Base-by-base conservation (phyloP, 2,329 filamentous ascomycete genomes). In the Sclerotinia spermophila region DNA sequence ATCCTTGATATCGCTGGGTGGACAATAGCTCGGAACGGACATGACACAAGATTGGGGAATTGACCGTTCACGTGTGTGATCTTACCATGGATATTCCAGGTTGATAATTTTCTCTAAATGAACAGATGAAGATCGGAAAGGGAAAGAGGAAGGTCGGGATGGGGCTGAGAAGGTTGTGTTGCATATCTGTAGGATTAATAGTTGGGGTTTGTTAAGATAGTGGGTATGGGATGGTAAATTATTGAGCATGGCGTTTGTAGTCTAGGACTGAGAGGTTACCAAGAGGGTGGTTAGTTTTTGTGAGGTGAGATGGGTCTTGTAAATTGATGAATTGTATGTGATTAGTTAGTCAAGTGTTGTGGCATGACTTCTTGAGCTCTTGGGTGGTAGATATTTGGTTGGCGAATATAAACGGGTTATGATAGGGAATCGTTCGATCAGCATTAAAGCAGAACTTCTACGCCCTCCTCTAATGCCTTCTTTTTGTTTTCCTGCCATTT, bases 401-500 rank as follows among this genome's bases (percentile, higher is more conserved):
- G 56, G 33, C 11, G 56, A 15, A 59, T 59, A 17, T 3, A 58
- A 58, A 59, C 13, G 56, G 11, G 56, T 59, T 38, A 42, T 11
- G 24, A n/a, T 6, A 27, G 11, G 24, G 35, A 35, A 19, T 51
- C 13, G 42, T 30, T 61, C 42, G 3, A 27, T 68, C n/a, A 70
- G n/a, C 64, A 35, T 27, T 77, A 75, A 61, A 79, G 69, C 58
- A 79, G 71, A 59, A 68, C 72, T 42, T 80, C 75, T 40, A 78
- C 78, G 19, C 81, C 80, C 42, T 79, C 67, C 19, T 74, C 72
- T 5, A 79, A 70, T 1, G 83, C 75, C 19, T 73, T 74, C 38
- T 77, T 77, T 73, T 81, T 82, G 75, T 91, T 91, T 75, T 84
- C 81, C 77, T 93, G 87, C 93, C 93, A 96, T 72, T 89, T 84